Evolutionary conservation across 768 basidiomycete genomes (phyloP), one percentile per base, ranked within the genome.

Genomic region (Sarcodon aspratus): DNA sequence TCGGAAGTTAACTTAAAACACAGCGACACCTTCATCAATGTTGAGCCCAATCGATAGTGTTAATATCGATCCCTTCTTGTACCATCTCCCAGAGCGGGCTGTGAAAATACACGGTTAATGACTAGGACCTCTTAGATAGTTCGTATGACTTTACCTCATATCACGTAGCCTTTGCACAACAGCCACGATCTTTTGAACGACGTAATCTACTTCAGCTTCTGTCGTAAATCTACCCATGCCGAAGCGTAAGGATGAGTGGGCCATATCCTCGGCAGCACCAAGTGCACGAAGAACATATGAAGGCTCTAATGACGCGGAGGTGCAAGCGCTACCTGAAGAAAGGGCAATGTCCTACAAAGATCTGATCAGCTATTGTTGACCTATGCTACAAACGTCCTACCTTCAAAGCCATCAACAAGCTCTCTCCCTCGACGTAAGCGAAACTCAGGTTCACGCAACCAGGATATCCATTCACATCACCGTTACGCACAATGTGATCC

Each of bases 1-100:
- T 27, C 21, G 21, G 21, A 27, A 3, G 21, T 27, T 27, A 27
- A 27, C 21, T 27, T 27, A 27, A 5, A 27, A 27, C 21, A 27
- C 21, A 27, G 21, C 21, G 21, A 27, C 21, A 27, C 21, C 21
- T 27, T 5, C 21, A 27, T 68, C 64, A 76, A 55, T 75, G 73
- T 62, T 78, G 88, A 43, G 88, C 85, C 94, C 94, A 97, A 67
- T 97, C 78, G 62, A 98, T 99, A 13, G 85, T 75, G 61, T 82
- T 92, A 57, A 98, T 78, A 64, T 99, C 96, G 51, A 98, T 94
- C 38, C 95, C 95, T 63, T 98, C 96, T 67, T 96, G 92, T 12
- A 98, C 94, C 94, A 99, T 97, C 69, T 99, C 96, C 95, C 95
- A 99, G 48, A 99, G 67, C 33, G 96, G 96, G 60, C 91, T 90